These are phyloP conservation scores for Malbranchea zuffiana DNA, from an alignment of 2,329 filamentous ascomycete species.

Conservation along the genomic window DNA sequence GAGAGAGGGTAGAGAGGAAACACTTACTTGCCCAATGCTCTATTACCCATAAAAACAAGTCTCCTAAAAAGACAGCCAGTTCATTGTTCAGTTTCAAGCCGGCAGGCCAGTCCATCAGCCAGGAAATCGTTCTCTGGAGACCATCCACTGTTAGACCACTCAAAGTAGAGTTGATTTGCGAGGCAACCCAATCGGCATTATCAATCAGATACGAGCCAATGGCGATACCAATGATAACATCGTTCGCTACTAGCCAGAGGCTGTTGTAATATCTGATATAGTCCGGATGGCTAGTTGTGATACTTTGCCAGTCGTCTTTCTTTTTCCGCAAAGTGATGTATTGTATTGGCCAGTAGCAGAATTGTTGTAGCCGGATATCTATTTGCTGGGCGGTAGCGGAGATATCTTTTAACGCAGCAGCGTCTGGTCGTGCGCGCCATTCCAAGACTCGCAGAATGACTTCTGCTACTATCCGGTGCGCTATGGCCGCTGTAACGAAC, in stretches of 20 bases:
- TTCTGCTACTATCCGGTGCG: slow-evolving; percentile 72
- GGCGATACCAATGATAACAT: slow-evolving; percentile 96
- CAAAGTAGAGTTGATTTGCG: slow-evolving; percentile 64
- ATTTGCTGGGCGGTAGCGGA: slow-evolving; percentile 95
- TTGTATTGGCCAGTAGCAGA: slow-evolving; percentile 98
- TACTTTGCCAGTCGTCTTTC: slow-evolving; percentile 87
- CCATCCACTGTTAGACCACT: slow-evolving; percentile 78
- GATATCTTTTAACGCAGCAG: slow-evolving; percentile 82
- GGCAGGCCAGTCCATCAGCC: slow-evolving; percentile 92
- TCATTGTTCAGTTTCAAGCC: slow-evolving; percentile 93
- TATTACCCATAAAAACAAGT: slow-evolving; percentile 96
- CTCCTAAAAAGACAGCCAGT: slow-evolving; percentile 83
- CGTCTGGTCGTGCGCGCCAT: slow-evolving; percentile 67
- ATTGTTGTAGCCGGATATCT: slow-evolving; percentile 92
- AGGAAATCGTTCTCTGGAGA: slow-evolving; percentile 76
- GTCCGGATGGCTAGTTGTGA: slow-evolving; percentile 89
- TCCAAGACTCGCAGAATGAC: slow-evolving; percentile 67
- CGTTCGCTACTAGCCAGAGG: slow-evolving; percentile 94
- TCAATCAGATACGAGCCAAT: slow-evolving; percentile 95
- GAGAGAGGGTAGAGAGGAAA: neutral
- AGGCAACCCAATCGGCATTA: slow-evolving; percentile 74
- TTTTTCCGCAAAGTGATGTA: slow-evolving; percentile 82
- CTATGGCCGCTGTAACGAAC: slow-evolving; percentile 69
- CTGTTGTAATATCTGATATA: slow-evolving; percentile 99
- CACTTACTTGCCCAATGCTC: slow-evolving; percentile 83